These are phyloP conservation scores for Phytophthora brassicae DNA, from an alignment of 352 stramenopile species.

Conservation along the genomic window DNA sequence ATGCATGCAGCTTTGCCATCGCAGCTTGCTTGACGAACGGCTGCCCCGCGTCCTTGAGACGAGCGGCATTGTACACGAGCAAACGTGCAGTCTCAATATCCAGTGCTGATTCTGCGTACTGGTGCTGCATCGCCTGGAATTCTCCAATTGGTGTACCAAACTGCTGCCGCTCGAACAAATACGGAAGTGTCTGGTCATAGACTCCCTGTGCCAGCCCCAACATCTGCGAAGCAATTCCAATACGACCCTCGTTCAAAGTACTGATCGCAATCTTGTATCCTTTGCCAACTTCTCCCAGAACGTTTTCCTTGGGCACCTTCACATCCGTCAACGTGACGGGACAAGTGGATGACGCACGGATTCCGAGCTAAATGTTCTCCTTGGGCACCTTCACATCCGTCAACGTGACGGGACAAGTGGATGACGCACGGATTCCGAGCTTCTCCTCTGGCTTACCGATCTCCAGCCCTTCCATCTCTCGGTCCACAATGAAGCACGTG, in stretches of 20 bases:
- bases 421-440: slow-evolving; percentile 95
- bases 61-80: slow-evolving; percentile 94
- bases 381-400: slow-evolving; percentile 94
- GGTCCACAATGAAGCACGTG: slow-evolving; percentile 97
- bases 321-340: slow-evolving; percentile 94
- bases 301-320: slow-evolving; percentile 91
- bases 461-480: slow-evolving; percentile 89
- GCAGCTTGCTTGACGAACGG: slow-evolving; percentile 97
- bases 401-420: slow-evolving; percentile 94
- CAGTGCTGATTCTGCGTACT: slow-evolving; percentile 94
- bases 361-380: slow-evolving; percentile 95
- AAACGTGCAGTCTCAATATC: slow-evolving; percentile 93
- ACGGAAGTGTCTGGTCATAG: slow-evolving; percentile 95
- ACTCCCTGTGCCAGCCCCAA: slow-evolving; percentile 95
- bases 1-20: slow-evolving; percentile 96
- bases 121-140: slow-evolving; percentile 96
- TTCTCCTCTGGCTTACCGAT: slow-evolving; percentile 97
- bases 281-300: slow-evolving; percentile 93
- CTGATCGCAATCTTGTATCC: slow-evolving; percentile 98
- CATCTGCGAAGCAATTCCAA: slow-evolving; percentile 98
- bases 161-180: slow-evolving; percentile 95
- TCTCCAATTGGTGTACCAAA: slow-evolving; percentile 95
- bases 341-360: slow-evolving; percentile 95
- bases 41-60: slow-evolving; percentile 92
- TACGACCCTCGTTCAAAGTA: slow-evolving; percentile 95